phyloP scores from a whole-genome alignment of 129 eudicot species.

The Glebionis coronaria region DNA sequence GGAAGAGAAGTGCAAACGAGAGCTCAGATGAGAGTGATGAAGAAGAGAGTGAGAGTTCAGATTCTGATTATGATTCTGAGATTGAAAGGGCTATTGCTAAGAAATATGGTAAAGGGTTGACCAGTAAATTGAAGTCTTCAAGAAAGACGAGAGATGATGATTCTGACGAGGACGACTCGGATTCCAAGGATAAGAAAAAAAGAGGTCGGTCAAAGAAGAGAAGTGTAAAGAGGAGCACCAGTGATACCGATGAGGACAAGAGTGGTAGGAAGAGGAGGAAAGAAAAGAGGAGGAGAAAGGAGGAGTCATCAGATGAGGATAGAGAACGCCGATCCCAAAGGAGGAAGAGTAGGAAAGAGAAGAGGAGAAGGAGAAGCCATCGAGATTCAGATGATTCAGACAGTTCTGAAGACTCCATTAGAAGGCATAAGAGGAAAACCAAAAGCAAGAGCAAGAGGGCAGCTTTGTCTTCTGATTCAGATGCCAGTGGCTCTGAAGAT shows the following conservation, averaged over 20 bases:
- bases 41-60: slow-evolving; percentile 82
- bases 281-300: slow-evolving; percentile 56
- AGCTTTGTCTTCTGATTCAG: slow-evolving; percentile 54
- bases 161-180: slow-evolving; percentile 51
- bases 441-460: slow-evolving; percentile 35
- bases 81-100: slow-evolving; percentile 71
- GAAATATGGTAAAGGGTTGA: slow-evolving; percentile 47
- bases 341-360: slow-evolving; percentile 79
- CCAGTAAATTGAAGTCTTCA: slow-evolving; percentile 37
- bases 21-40: slow-evolving; percentile 67
- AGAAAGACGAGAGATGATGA: slow-evolving; percentile 39
- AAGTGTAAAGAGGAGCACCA: slow-evolving; percentile 39
- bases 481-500: slow-evolving; percentile 58
- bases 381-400: slow-evolving; percentile 54
- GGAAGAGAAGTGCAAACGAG: slow-evolving; percentile 34
- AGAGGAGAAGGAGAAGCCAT: slow-evolving; percentile 69
- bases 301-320: slow-evolving; percentile 75
- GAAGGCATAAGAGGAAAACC: slow-evolving; percentile 56
- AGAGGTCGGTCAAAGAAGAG: slow-evolving; percentile 75
- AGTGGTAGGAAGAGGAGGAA: slow-evolving; percentile 49
- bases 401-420: slow-evolving; percentile 38
- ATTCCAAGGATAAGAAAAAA: slow-evolving; percentile 39
- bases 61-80: slow-evolving; percentile 83
- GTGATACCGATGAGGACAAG: slow-evolving; percentile 50
- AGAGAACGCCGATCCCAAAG: slow-evolving; percentile 36